Percentiles rank a stretch among this genome's conserved stretches.
Conservation (phyloP, 108 stramenopile species). For the Skeletonema tropicum region DNA sequence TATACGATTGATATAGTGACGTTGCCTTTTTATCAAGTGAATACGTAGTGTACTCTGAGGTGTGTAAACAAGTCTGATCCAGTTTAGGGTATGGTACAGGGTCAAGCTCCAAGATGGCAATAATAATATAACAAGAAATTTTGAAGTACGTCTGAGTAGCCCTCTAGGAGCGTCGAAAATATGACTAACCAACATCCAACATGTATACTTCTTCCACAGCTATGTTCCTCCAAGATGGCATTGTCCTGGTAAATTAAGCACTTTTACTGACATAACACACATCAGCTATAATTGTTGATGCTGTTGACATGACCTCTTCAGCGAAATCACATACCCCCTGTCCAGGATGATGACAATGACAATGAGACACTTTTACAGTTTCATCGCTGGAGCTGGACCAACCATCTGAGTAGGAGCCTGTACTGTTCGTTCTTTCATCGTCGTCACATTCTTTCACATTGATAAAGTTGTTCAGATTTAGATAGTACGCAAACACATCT, state of each 20-base stretch:
- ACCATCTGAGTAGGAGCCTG: not conserved
- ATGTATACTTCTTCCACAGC: too few relatives aligned
- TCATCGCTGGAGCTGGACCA: not conserved
- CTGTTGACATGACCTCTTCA: not conserved
- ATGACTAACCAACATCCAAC: too few relatives aligned
- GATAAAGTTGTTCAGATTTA: not conserved
- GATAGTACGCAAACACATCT: slow-evolving; percentile 1
- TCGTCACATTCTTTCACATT: not conserved
- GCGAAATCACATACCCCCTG: not conserved
- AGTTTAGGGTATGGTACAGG: too few relatives aligned
- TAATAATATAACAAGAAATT: too few relatives aligned
- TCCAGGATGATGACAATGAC: too few relatives aligned
- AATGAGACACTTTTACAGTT: not conserved
- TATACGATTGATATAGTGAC: not conserved
- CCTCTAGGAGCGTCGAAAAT: too few relatives aligned
- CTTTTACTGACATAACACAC: not conserved
- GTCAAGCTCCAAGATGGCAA: too few relatives aligned
- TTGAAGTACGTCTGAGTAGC: too few relatives aligned
- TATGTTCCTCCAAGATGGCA: too few relatives aligned
- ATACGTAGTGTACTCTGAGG: too few relatives aligned
- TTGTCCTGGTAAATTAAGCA: not conserved
- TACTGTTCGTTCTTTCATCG: not conserved
- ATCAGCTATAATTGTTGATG: not conserved
- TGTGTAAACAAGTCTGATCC: not conserved
- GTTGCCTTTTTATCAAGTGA: too few relatives aligned